Conservation (phyloP, 768 basidiomycete species). For the Suillus variegatus region DNA sequence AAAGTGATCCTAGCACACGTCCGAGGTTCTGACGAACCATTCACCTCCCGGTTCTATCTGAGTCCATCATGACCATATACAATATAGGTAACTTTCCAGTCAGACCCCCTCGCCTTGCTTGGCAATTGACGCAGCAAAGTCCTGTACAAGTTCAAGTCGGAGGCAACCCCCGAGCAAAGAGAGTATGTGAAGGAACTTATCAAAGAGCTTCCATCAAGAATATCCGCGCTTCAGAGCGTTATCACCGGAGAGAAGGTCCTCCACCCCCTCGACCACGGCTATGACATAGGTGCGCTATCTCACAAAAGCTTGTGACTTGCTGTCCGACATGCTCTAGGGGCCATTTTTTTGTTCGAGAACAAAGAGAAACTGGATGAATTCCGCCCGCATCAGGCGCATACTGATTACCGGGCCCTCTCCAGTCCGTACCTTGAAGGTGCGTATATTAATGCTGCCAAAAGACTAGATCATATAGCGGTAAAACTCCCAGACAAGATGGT, state of each 20-base stretch:
- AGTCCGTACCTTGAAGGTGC: conserved; percentile 6
- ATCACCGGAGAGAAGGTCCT: conserved; percentile 13
- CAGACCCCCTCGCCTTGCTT: background rate
- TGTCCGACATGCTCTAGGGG: conserved; percentile 13
- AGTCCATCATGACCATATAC: background rate
- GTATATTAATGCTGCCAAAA: background rate
- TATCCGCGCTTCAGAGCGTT: conserved; percentile 13
- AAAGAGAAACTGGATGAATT: conserved; percentile 12
- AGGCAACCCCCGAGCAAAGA: conserved; percentile 13
- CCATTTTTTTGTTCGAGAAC: conserved; percentile 15
- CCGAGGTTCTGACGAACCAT: background rate
- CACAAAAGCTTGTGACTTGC: background rate
- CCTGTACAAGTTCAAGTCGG: conserved; percentile 13
- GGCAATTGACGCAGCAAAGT: conserved; percentile 9
- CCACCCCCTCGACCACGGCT: conserved; percentile 11
- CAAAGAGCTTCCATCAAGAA: conserved; percentile 6
- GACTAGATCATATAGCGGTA: background rate
- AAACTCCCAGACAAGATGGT: conserved; percentile 6
- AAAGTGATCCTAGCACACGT: background rate
- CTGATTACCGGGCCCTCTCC: conserved; percentile 7
- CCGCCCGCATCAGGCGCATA: conserved; percentile 11
- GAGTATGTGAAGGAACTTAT: conserved; percentile 10
- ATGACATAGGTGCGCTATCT: conserved; percentile 12
- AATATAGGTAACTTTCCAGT: conserved; percentile 2
- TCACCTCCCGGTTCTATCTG: background rate